Conservation (phyloP, 2,329 filamentous ascomycete species). For the Sclerotinia subarctica region DNA sequence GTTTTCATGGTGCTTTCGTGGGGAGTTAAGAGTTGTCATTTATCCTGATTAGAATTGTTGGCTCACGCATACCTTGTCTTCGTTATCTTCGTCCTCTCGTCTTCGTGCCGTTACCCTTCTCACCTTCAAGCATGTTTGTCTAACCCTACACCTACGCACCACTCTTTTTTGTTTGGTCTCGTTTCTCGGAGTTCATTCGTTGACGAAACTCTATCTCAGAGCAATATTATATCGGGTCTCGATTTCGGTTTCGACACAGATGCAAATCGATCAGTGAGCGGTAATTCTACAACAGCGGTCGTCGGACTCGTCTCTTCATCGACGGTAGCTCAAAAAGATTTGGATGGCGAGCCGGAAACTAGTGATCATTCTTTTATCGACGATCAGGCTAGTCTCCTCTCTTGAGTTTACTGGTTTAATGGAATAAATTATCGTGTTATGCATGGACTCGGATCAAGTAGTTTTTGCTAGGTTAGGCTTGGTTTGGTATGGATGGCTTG, state of each 20-base stretch:
- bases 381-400: constrained; percentile 35
- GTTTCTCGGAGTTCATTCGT: constrained; percentile 23
- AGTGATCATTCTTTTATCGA: constrained; percentile 29
- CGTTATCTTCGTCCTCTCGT: constrained; percentile 20
- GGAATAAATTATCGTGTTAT: background rate
- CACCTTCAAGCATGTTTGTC: constrained; percentile 9
- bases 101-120: constrained; percentile 19
- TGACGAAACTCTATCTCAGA: constrained; percentile 25
- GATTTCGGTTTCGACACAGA: constrained; percentile 26
- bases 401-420: constrained; percentile 23
- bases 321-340: constrained; percentile 12
- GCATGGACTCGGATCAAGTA: constrained; percentile 5
- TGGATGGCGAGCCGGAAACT: constrained; percentile 21
- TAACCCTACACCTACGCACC: background rate
- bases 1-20: constrained; percentile 28
- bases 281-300: constrained; percentile 24
- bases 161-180: constrained; percentile 18
- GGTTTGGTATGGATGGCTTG: background rate
- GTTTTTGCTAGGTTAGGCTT: constrained; percentile 3
- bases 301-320: constrained; percentile 21
- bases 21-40: constrained; percentile 23
- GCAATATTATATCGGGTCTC: background rate
- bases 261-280: constrained; percentile 5
- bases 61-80: constrained; percentile 33
- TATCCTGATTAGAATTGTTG: constrained; percentile 31